Evolutionary conservation across 2,329 filamentous ascomycete genomes (phyloP), one percentile per base, ranked within the genome.

Genomic region (Periconia macrospinosa): DNA sequence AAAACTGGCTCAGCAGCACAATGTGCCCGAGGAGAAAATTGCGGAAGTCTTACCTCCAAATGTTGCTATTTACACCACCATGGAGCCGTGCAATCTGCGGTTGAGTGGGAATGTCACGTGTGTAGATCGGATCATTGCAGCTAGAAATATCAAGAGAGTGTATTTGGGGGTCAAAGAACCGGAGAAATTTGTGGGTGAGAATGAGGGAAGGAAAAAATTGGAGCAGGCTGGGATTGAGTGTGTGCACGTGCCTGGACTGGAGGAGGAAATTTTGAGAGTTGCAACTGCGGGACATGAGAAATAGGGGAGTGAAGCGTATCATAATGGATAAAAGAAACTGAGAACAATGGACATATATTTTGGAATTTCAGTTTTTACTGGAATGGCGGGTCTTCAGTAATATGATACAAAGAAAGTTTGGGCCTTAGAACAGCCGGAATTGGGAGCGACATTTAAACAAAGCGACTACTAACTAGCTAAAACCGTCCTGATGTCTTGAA

Each of bases 81-180:
- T 99, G 80, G 94, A 94, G 73, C 91, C 91, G 1, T 95, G 91
- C 70, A 88, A 84, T 49, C 79, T 86, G 64, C 81, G 91, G 40
- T 77, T 91, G 48, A 91, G 87, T 64, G 90, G 90, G 3, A 92
- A 92, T 66, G 65, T 84, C 50, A 82, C 89, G 0, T 95, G 94
- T 66, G 89, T 91, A 8, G 85, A 96, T 63, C 81, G 93, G 49
- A 89, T 99, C 20, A 75, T 95, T 41, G 69, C 71, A 30, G 81
- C 59, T 57, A 77, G 58, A 43, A 85, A 81, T 41, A 89, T 97
- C 52, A 83, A 81, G 56, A 89, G 84, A 45, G 91, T 99, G 5
- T 95, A 93, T 62, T 86, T 95, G 27, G 94, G 94, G 0, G 90
- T 96, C 0, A 82, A 87, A 62, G 94, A 99, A 76, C 94, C 94